Base-by-base conservation (phyloP, 257 asterid genomes). In the Dorcoceras hygrometricum region DNA sequence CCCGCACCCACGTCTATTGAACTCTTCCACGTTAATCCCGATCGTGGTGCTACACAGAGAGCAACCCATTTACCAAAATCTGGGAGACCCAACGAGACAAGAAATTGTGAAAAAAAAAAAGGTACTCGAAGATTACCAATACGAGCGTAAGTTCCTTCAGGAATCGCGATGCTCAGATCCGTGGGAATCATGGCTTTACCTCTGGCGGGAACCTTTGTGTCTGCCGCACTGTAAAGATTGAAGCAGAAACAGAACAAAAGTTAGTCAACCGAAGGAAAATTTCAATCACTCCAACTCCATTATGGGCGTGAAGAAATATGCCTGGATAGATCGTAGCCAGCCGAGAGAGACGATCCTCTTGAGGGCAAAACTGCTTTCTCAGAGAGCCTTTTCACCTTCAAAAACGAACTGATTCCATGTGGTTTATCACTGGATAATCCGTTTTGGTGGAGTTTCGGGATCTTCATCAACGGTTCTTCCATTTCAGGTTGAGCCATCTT, bases 1-100 rank as follows among this genome's bases (percentile, higher is more conserved):
- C 98, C 97, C 1, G 98, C 98, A 7, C 95, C 96, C 2, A 93
- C 95, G 43, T 93, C 97, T 5, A 90, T 80, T 3, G 95, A 86
- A 31, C 86, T 82, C 81, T 93, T 93, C 96, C 91, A 90, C 1
- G 98, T 66, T 76, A 93, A 63, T 6, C 97, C 97, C 18, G 96
- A 90, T 25, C 95, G 73, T 1, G 95, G 95, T 12, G 96, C 95
- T 88, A 23, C 46, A 23, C n/a, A 83, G 83, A 80, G 80, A 83
- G 26, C 63, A 83, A 50, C 86, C 88, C 19, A 83, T 85, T 7
- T 2, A 82, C 76, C 23, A 71, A 71, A 50, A 71, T 46, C 4
- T 46, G 32, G 16, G 88, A 76, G 25, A 67, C 83, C 63, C 79
- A 65, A 7, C 80, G 65, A 27, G 83, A 85, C 72, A 80, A 66